These are phyloP conservation scores for Citrus medica DNA, from an alignment of 345 rosid species.

Conservation along the genomic window DNA sequence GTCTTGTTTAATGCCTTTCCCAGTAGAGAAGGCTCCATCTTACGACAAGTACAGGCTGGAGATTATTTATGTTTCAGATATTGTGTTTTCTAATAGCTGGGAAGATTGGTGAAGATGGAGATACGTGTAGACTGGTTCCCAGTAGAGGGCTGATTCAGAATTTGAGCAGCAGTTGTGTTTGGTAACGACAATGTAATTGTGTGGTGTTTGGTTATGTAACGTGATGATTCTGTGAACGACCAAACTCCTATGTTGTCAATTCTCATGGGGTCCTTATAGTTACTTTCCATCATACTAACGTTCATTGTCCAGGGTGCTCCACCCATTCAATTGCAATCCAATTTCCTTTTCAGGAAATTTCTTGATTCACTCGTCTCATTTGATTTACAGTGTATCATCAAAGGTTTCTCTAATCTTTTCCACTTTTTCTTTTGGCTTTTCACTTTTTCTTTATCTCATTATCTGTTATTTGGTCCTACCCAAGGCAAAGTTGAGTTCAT, in stretches of 20 bases:
- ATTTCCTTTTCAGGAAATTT: not conserved
- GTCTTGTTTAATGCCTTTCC: not conserved
- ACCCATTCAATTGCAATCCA: not conserved
- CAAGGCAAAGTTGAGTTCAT: conserved; percentile 3
- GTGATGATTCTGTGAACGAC: not conserved
- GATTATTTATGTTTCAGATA: not conserved
- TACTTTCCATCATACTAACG: not conserved
- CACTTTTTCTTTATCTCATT: not conserved
- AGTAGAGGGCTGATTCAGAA: not conserved
- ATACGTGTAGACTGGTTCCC: not conserved
- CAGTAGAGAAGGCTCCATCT: not conserved
- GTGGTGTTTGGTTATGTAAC: not conserved
- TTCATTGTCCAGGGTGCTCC: not conserved
- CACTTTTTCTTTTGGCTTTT: not conserved
- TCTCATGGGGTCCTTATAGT: not conserved
- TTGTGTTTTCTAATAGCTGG: not conserved
- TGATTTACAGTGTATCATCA: not conserved
- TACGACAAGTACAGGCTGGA: not conserved
- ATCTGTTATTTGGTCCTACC: not conserved
- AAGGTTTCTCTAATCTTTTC: not conserved
- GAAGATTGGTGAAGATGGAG: not conserved
- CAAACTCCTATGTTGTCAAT: not conserved
- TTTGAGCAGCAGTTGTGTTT: not conserved
- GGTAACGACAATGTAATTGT: not conserved
- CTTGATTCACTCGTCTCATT: not conserved